Evolutionary conservation across 2,329 filamentous ascomycete genomes (phyloP), one percentile per base, ranked within the genome.

Genomic region (Annulohypoxylon truncatum): DNA sequence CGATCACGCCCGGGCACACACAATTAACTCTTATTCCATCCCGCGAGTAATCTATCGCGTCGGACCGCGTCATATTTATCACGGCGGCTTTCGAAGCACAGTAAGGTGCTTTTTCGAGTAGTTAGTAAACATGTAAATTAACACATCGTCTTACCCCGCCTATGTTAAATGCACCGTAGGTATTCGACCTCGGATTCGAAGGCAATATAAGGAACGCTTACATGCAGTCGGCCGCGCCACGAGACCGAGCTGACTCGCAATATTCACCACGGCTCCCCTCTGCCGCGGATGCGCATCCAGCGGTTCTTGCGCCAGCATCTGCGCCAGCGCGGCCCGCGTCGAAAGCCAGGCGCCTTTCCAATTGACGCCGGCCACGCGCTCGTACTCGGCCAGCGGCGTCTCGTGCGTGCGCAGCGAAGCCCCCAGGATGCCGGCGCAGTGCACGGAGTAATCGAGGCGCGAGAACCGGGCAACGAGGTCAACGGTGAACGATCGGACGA

Each of bases 71-170:
- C 82, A 89, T 82, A 20, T 83, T 84, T 52, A 89, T 83, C 1
- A 89, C 81, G 0, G 86, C 87, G 12, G 85, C 82, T 66, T 89
- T 89, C 3, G 85, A 87, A 0, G 82, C 84, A 57, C 84, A 87
- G 66, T 88, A 89, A 1, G 84, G 80, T 8, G 85, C 85, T 85
- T 46, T 40, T 15, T 31, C 47, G 44, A 22, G 47, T 18, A 31
- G 12, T 28, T 29, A 15, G 24, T 48, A 42, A n/a, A 13, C 12
- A 48, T 12, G 4, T 28, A 22, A 31, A 13, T 12, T 22, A 29
- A 33, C 42, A 46, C 6, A 29, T 10, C 18, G 20, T 1, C 22
- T 78, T 10, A 9, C 31, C 31, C 26, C n/a, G n/a, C 26, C 3
- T 15, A 28, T 26, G n/a, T n/a, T n/a, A n/a, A n/a, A n/a, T n/a